Evolutionary conservation across 2,329 filamentous ascomycete genomes (phyloP), one percentile per base, ranked within the genome.

Genomic region (Plectosphaerella sp.): DNA sequence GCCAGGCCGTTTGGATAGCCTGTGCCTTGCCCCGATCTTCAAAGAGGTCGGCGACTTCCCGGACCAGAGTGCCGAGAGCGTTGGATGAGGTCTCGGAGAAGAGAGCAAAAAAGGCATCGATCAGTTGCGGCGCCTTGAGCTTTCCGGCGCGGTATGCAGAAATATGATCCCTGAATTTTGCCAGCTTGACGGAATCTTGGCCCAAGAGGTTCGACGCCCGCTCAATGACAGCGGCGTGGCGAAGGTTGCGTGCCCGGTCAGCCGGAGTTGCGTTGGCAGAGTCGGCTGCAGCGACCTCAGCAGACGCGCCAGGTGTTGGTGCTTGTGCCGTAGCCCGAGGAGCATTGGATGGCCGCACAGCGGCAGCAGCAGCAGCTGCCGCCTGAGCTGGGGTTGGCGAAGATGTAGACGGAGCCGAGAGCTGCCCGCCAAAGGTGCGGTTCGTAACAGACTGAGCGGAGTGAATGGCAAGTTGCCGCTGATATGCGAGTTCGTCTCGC

Each of bases 31-130:
- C 66, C 48, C 87, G 79, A 59, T 95, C 87, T 60, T 99, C 93
- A 61, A 94, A 97, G 11, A 99, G 83, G 49, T 97, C 93, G 5
- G 93, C 89, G 3, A 97, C 81, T 65, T 99, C 94, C 55, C 93
- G 89, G 56, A 97, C 82, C 1, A 99, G 79, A 24, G 92, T 97
- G 14, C 92, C 92, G 0, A 99, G 76, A 25, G 95, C 88, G 14
- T 84, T 82, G 8, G 90, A 87, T 0, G 88, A 84, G 0, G 88
- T 88, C 64, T 96, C 87, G 18, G 75, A 75, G 58, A 96, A 97
- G 4, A 97, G 78, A 1, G 87, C 82, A 65, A 96, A 96, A 69
- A 97, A 91, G 0, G 85, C 83, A 59, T 97, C 91, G 54, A 97
- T 87, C 1, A 99, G 80, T 54, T 90, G 85, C 0, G 84, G 76